phyloP scores from a whole-genome alignment of 371 early-diverging fungal species.

The Parasitella parasitica region DNA sequence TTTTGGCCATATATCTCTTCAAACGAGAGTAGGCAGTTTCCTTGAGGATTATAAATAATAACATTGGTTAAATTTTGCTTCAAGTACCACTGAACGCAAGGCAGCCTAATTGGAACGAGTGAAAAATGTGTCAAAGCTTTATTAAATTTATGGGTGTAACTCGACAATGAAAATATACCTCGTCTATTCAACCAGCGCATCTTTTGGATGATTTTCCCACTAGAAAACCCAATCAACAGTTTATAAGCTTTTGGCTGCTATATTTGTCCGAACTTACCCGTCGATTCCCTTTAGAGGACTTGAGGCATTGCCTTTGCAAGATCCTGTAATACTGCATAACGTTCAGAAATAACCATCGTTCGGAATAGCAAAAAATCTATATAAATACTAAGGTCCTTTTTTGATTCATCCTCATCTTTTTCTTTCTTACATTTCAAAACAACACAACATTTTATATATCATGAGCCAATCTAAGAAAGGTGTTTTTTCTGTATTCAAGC shows the following conservation, averaged over 20 bases:
- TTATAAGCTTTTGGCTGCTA: neutral
- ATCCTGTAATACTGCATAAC: neutral
- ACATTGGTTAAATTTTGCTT: too few species aligned
- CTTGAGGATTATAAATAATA: too few species aligned
- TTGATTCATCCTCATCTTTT: neutral
- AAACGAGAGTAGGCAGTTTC: too few species aligned
- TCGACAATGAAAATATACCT: neutral
- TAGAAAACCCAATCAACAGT: neutral
- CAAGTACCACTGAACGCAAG: neutral
- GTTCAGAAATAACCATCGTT: neutral
- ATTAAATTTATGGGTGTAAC: neutral
- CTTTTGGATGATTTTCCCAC: neutral
- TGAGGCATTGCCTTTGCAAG: constrained; percentile 1
- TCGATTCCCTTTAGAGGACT: constrained; percentile 17
- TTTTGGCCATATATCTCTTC: too few species aligned
- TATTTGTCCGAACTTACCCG: constrained; percentile 19
- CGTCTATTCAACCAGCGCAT: neutral
- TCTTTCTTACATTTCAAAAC: neutral
- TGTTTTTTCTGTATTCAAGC: constrained; percentile 22
- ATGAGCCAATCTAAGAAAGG: constrained; percentile 14
- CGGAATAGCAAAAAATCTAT: neutral
- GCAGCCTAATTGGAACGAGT: neutral
- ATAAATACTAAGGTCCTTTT: neutral
- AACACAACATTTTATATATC: neutral
- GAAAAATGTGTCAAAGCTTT: neutral